Base-by-base conservation (phyloP, 106 monocot species). In the Platanthera zijinensis region DNA sequence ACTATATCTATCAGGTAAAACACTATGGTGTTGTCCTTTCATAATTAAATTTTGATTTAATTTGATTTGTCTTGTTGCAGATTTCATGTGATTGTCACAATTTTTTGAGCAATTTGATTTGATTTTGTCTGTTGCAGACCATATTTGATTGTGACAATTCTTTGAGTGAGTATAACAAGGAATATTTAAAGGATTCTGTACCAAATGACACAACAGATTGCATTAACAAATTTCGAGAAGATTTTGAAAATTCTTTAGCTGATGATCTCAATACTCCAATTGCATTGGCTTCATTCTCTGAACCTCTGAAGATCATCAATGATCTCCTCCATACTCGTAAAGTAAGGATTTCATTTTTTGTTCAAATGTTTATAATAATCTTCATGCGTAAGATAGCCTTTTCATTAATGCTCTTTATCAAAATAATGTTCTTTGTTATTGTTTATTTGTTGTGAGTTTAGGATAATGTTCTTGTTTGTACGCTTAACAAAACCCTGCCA, bases 261-360 rank as follows among this genome's bases (percentile, higher is more conserved):
- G 95, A 96, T 84, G 95, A 96, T 88, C 80, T 96, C 15, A 90
- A 92, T 69, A 96, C 94, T 52, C 85, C 97, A 70, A 86, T 99
- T 77, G 86, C 79, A 51, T 85, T 99, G 78, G 87, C 86, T 76
- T 86, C 90, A 28, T 83, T 99, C 48, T 99, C 94, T 53, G 97
- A 94, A 59, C 92, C 97, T 74, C 75, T 99, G n/a, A 99, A 88
- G 84, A 85, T 78, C 48, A 84, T 92, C 77, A 96, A 96, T 21
- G 97, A 99, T 78, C 90, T 94, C 45, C 81, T 99, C 18, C 91
- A 94, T 61, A 94, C 97, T 75, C 86, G 86, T 21, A 92, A 99
- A 84, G 94, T 92, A 81, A 22, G 45, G 50, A 10, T 79, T 53
- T 32, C 71, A 48, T 70, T 6, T 70, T n/a, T 47, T 70, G 3